A percentile compares a stretch with the other conserved stretches of the same genome.
Evolutionary conservation across 164 flowering plant genomes (phyloP).

Genomic region (Kingdonia uniflora): DNA sequence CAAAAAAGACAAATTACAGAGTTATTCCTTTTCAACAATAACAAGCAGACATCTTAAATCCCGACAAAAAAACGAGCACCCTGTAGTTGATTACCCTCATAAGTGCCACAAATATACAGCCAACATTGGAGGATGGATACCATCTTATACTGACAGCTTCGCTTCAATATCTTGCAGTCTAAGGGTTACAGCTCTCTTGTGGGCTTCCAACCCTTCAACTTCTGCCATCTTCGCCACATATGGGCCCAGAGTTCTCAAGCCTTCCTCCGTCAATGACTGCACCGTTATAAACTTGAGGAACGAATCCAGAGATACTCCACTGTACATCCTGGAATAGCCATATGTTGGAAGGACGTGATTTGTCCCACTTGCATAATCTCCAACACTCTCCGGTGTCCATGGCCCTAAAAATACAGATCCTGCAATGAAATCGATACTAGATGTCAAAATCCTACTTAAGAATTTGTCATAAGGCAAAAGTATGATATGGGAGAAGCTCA

Average conservation of each 20-base stretch:
- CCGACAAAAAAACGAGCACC: too few species aligned
- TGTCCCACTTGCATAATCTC: constrained; percentile 97
- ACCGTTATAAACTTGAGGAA: constrained; percentile 83
- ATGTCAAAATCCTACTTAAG: too few species aligned
- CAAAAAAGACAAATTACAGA: too few species aligned
- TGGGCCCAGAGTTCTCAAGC: constrained; percentile 72
- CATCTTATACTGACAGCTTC: constrained; percentile 8
- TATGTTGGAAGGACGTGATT: constrained; percentile 97
- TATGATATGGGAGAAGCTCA: too few species aligned
- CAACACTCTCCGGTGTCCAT: constrained; percentile 98
- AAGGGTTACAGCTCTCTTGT: constrained; percentile 87
- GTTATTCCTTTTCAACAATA: too few species aligned
- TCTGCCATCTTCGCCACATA: constrained; percentile 88
- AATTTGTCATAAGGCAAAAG: too few species aligned
- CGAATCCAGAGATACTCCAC: constrained; percentile 90
- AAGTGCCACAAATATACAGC: too few species aligned
- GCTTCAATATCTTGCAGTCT: constrained; percentile 75
- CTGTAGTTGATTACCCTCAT: too few species aligned
- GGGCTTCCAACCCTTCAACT: constrained; percentile 93
- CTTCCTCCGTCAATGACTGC: constrained; percentile 90
- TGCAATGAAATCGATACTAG: constrained; percentile 16
- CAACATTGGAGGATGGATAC: too few species aligned
- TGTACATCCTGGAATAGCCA: constrained; percentile 91
- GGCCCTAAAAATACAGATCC: constrained; percentile 92
- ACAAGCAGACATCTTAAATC: too few species aligned